Evolutionary conservation across 2,329 filamentous ascomycete species (phyloP).

Genomic region (Phialophora verrucosa): DNA sequence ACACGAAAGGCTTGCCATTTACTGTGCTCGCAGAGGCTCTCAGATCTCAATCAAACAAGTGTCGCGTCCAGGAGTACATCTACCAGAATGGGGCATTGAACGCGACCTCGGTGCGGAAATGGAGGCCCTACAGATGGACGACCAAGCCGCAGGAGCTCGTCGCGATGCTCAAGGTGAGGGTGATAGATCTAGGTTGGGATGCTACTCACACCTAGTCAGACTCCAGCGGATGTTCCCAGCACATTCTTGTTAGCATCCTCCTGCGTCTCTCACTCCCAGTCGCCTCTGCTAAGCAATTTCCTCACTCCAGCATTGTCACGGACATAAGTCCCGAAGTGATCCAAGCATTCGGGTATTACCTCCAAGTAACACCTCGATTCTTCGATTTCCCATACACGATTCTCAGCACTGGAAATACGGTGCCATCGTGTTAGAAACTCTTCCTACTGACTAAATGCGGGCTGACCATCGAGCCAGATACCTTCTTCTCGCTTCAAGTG

Average conservation of each 20-base stretch:
- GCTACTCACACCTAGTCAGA: not conserved
- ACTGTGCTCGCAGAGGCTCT: conserved; percentile 1
- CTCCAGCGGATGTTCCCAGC: not conserved
- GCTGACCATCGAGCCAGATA: not conserved
- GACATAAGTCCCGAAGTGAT: not conserved
- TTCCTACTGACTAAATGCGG: not conserved
- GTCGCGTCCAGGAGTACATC: not conserved
- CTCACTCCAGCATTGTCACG: not conserved
- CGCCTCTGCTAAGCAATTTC: not conserved
- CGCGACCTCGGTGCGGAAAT: not conserved
- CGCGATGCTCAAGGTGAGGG: not conserved
- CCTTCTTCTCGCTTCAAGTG: conserved; percentile 3
- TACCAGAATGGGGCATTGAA: not conserved
- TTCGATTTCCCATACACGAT: conserved; percentile 1
- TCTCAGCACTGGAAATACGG: not conserved
- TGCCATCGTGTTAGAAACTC: not conserved
- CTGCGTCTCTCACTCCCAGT: not conserved
- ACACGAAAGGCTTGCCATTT: not conserved
- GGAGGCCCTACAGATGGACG: not conserved
- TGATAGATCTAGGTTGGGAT: not conserved
- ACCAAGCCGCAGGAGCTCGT: not conserved
- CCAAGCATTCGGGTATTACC: not conserved
- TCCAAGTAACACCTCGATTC: conserved; percentile 2
- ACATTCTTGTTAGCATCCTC: not conserved
- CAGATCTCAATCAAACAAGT: not conserved